These are phyloP conservation scores for Aspergillus sp. DNA, from an alignment of 2,329 filamentous ascomycete species.

Conservation along the genomic window DNA sequence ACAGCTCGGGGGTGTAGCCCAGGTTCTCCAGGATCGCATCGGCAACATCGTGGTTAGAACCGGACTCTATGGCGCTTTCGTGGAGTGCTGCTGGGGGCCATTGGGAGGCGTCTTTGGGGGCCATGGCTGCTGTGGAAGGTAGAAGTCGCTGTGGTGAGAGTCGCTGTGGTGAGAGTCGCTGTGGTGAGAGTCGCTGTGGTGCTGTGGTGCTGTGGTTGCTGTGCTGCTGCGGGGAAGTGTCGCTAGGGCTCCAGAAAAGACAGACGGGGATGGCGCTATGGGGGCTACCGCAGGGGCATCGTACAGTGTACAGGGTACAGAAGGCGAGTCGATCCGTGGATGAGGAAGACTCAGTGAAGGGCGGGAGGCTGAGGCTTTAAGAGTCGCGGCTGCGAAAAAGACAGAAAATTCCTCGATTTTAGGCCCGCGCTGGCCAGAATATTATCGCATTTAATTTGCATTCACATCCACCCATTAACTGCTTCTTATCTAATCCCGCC, in stretches of 20 bases:
- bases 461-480: too few species aligned
- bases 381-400: not conserved
- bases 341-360: not conserved
- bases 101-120: not conserved
- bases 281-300: constrained; percentile 6
- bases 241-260: not conserved
- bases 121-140: not conserved
- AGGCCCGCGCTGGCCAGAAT: too few species aligned
- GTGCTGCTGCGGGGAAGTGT: not conserved
- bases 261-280: constrained; percentile 1
- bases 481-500: not conserved
- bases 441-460: too few species aligned
- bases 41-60: constrained; percentile 8
- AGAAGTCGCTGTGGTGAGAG: not conserved
- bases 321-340: not conserved
- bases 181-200: not conserved
- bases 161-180: not conserved
- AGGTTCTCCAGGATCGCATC: constrained; percentile 19
- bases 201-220: not conserved
- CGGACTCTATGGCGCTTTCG: constrained; percentile 5
- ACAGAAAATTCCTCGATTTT: too few species aligned
- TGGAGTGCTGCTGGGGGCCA: not conserved
- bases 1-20: constrained; percentile 22
- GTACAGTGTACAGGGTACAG: not conserved
- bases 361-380: not conserved